Percentiles rank a stretch among this genome's conserved stretches.
phyloP scores from a whole-genome alignment of 495 filamentous ascomycete genomes.

The Podospora conica region DNA sequence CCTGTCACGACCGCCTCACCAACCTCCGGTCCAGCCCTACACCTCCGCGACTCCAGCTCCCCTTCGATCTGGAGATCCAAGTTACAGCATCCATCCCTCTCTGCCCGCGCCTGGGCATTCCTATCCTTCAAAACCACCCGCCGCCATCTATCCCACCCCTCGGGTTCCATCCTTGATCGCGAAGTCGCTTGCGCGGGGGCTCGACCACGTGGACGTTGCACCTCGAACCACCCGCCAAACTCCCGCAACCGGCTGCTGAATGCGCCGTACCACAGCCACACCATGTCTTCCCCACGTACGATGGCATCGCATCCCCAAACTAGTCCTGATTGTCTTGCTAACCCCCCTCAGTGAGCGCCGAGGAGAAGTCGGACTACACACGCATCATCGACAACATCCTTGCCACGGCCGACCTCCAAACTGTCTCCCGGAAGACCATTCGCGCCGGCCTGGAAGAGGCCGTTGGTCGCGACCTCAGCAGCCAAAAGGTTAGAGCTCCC shows the following conservation, averaged over 20 bases:
- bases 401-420: constrained; percentile 71
- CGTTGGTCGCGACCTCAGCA: constrained; percentile 68
- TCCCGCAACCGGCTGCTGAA: background rate
- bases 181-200: background rate
- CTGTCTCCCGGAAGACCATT: constrained; percentile 88
- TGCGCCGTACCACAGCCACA: constrained; percentile 8
- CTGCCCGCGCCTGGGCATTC: background rate
- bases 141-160: background rate
- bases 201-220: constrained; percentile 7
- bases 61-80: background rate
- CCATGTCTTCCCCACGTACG: constrained; percentile 30
- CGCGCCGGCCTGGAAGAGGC: constrained; percentile 74
- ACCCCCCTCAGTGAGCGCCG: constrained; percentile 53
- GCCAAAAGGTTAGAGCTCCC: constrained; percentile 62
- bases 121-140: background rate
- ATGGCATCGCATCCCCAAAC: constrained; percentile 16
- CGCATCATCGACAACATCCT: constrained; percentile 91
- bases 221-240: background rate
- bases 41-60: background rate
- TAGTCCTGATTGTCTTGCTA: constrained; percentile 23
- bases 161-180: background rate
- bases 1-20: background rate
- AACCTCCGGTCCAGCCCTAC: background rate
- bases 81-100: background rate
- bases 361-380: constrained; percentile 62